A percentile compares a stretch with the other conserved stretches of the same genome.
phyloP scores from a whole-genome alignment of 257 asterid species.

The Nicotiana knightiana region DNA sequence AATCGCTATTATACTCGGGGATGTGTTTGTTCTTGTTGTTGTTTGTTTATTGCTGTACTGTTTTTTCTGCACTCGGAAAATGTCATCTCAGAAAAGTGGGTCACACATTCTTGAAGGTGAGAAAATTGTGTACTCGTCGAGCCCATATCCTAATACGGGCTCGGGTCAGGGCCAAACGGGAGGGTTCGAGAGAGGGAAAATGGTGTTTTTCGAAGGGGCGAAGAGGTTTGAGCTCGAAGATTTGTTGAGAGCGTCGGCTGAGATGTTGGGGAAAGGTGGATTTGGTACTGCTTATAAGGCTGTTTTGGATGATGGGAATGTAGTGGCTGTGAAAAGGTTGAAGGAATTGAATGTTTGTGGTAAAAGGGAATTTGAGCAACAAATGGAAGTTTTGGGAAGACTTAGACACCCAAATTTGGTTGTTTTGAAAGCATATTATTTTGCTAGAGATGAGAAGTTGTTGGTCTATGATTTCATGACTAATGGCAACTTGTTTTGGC shows the following conservation, averaged over 20 bases:
- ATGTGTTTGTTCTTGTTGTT: conserved; percentile 41
- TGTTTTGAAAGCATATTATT: conserved; percentile 69
- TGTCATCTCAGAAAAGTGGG: conserved; percentile 18
- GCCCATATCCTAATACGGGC: conserved; percentile 50
- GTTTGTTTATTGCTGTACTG: conserved; percentile 57
- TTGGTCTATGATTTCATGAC: conserved; percentile 80
- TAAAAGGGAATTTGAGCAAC: conserved; percentile 75
- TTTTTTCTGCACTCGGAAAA: conserved; percentile 45
- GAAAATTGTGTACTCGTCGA: conserved; percentile 64
- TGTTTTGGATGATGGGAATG: conserved; percentile 69
- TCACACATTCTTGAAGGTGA: conserved; percentile 32
- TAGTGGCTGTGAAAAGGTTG: conserved; percentile 80
- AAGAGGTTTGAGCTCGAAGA: conserved; percentile 87
- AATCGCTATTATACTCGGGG: conserved; percentile 65
- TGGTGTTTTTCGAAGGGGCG: conserved; percentile 71
- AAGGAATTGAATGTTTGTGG: conserved; percentile 59
- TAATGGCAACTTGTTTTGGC: conserved; percentile 82
- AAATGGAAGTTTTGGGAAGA: conserved; percentile 79
- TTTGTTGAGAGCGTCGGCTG: conserved; percentile 84
- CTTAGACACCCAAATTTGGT: conserved; percentile 73
- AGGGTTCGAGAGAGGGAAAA: conserved; percentile 55
- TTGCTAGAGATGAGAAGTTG: conserved; percentile 78
- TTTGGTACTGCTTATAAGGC: conserved; percentile 90
- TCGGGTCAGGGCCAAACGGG: conserved; percentile 11
- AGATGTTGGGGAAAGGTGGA: conserved; percentile 89